Base-by-base conservation (phyloP, 73 alveolate species). In the Tetrahymena elliotti region DNA sequence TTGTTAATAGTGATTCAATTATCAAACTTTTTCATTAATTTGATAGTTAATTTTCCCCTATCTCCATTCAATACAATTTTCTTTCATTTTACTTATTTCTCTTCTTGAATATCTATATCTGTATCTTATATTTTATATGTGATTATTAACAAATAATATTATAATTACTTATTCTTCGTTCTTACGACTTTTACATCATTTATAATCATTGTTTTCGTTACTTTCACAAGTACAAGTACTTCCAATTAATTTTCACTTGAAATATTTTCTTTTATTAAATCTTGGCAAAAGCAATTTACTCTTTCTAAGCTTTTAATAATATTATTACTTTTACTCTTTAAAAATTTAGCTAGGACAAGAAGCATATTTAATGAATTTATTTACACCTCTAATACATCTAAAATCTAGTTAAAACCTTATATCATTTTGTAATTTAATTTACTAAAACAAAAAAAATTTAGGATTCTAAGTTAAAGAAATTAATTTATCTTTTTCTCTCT, bases 181-280 rank as follows among this genome's bases (percentile, higher is more conserved):
- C 88, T 68, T 68, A n/a, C 88, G 88, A 68, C 88, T 68, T 68
- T 68, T 68, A n/a, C 88, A 68, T 68, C 88, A 68, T 68, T 68
- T 68, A 68, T 68, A 22, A 22, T 18, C 88, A 27, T 68, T 68
- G n/a, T 22, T 31, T 18, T 27, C 16, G 88, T 68, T 68, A 68
- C 36, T 68, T 68, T 68, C 88, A 27, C 36, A 27, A n/a, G 11
- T 68, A n/a, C n/a, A 68, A 68, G n/a, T 68, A 68, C 36, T 31
- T 68, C 3, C 3, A 68, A n/a, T n/a, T n/a, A 27, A 27, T 27
- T 68, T 68, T 1, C 88, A 27, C 88, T 68, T 18, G 33, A 68
- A 68, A 22, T 27, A 18, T 27, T 27, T 68, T 68, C 88, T 27
- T 68, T 68, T 31, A 24, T 68, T 68, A 47, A 47, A 47, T 5